Conservation (phyloP, 148 eudicot species). For the Vaccinium vitisidaea region DNA sequence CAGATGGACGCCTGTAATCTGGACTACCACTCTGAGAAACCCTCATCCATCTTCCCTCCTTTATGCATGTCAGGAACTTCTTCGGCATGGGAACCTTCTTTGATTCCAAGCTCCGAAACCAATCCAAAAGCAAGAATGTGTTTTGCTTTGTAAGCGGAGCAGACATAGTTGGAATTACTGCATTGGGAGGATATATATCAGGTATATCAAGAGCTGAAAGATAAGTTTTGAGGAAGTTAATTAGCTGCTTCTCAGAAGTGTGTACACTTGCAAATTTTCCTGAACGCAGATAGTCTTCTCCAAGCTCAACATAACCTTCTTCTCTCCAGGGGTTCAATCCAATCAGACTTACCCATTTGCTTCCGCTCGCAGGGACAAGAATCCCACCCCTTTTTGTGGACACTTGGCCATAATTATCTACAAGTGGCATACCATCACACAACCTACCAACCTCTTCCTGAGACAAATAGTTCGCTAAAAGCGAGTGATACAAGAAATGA, state of each 20-base stretch:
- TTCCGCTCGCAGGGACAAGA: slow-evolving; percentile 62
- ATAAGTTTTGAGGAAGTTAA: slow-evolving; percentile 32
- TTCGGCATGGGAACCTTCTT: slow-evolving; percentile 32
- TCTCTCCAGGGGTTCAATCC: slow-evolving; percentile 57
- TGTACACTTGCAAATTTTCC: slow-evolving; percentile 30
- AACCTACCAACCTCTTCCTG: slow-evolving; percentile 9
- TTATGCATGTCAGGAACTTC: slow-evolving; percentile 40
- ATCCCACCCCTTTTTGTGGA: slow-evolving; percentile 18
- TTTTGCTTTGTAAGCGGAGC: slow-evolving; percentile 44
- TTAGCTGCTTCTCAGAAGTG: slow-evolving; percentile 27
- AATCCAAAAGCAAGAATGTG: slow-evolving; percentile 49
- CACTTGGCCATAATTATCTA: slow-evolving; percentile 38
- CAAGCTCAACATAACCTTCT: slow-evolving; percentile 43
- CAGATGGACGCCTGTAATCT: slow-evolving; percentile 44
- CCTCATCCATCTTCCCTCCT: slow-evolving; percentile 53
- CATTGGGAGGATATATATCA: slow-evolving; percentile 49
- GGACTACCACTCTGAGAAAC: slow-evolving; percentile 40
- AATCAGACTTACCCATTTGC: slow-evolving; percentile 60
- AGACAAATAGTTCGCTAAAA: slow-evolving; percentile 9
- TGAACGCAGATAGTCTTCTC: slow-evolving; percentile 46
- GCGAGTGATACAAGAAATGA: slow-evolving; percentile 29
- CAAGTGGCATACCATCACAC: slow-evolving; percentile 43
- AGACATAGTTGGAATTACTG: slow-evolving; percentile 40
- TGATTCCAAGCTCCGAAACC: slow-evolving; percentile 37
- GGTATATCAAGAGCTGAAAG: slow-evolving; percentile 59